phyloP scores from a whole-genome alignment of 202 grass and related monocot species.

The Eragrostis tef region DNA sequence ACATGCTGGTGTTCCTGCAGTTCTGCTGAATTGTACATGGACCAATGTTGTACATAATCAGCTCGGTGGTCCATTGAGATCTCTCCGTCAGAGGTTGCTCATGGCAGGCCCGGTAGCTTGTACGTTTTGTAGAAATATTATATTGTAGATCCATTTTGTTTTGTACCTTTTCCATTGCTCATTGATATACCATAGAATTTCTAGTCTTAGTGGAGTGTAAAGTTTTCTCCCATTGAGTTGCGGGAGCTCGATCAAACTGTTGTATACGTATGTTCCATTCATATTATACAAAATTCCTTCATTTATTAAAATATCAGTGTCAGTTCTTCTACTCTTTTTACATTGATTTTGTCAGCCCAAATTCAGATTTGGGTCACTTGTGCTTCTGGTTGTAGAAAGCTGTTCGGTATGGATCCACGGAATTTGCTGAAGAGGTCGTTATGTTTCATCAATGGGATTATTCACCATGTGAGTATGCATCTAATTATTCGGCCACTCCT shows the following conservation, averaged over 20 bases:
- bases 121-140: conserved; percentile 57
- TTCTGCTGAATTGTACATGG: conserved; percentile 50
- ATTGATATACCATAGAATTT: conserved; percentile 36
- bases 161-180: conserved; percentile 4
- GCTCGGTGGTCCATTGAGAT: conserved; percentile 57
- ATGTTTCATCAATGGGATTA: no score
- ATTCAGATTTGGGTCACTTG: no score
- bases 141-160: conserved; percentile 50
- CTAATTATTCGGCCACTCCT: conserved; percentile 31
- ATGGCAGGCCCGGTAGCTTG: conserved; percentile 55
- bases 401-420: conserved; percentile 1
- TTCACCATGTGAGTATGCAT: conserved; percentile 45
- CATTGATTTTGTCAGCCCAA: no score
- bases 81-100: conserved; percentile 47
- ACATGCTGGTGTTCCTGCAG: conserved; percentile 57
- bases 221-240: conserved; percentile 33
- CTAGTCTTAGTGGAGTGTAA: conserved; percentile 48
- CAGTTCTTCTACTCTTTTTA: neutral
- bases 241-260: conserved; percentile 36
- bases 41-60: conserved; percentile 61
- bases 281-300: conserved; percentile 60
- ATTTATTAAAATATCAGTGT: conserved; percentile 40
- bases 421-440: conserved; percentile 27
- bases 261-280: conserved; percentile 39
- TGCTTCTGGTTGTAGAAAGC: no score